A percentile compares a stretch with the other conserved stretches of the same genome.
Evolutionary conservation across 768 basidiomycete species (phyloP).

Genomic region (Candolleomyces aberdarensis): DNA sequence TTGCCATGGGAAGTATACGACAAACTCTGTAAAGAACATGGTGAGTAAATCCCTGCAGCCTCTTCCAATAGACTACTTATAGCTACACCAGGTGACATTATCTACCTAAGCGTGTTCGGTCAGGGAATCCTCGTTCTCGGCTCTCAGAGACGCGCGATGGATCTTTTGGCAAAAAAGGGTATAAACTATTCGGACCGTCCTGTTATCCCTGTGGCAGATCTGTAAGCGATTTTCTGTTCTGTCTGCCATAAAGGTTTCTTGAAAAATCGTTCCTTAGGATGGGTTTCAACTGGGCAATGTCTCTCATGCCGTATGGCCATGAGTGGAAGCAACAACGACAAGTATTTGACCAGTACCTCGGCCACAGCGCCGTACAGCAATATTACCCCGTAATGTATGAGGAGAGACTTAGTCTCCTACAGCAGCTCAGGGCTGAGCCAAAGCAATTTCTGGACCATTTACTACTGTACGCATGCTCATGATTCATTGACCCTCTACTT

Average conservation of each 20-base stretch:
- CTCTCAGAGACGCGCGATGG: too few species aligned
- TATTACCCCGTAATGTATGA: slow-evolving; percentile 14
- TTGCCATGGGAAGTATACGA: neutral
- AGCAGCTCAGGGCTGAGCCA: neutral
- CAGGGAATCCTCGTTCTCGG: too few species aligned
- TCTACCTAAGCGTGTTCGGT: too few species aligned
- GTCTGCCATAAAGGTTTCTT: too few species aligned
- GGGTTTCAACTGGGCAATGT: slow-evolving; percentile 1
- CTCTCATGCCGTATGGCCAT: slow-evolving; percentile 19
- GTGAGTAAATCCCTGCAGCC: neutral
- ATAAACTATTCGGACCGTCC: too few species aligned
- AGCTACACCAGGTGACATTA: neutral
- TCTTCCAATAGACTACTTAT: neutral
- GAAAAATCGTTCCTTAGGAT: slow-evolving; percentile 1
- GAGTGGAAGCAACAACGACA: slow-evolving; percentile 20
- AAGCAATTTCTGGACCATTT: neutral
- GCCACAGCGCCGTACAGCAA: slow-evolving; percentile 9
- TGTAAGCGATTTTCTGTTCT: too few species aligned
- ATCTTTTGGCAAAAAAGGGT: too few species aligned
- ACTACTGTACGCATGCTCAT: neutral
- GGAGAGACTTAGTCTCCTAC: neutral
- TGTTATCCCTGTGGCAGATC: too few species aligned
- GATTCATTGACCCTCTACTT: neutral
- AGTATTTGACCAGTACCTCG: slow-evolving; percentile 24
- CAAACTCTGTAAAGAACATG: too few species aligned